phyloP scores from a whole-genome alignment of 164 flowering plant genomes.

The Stephania japonica region DNA sequence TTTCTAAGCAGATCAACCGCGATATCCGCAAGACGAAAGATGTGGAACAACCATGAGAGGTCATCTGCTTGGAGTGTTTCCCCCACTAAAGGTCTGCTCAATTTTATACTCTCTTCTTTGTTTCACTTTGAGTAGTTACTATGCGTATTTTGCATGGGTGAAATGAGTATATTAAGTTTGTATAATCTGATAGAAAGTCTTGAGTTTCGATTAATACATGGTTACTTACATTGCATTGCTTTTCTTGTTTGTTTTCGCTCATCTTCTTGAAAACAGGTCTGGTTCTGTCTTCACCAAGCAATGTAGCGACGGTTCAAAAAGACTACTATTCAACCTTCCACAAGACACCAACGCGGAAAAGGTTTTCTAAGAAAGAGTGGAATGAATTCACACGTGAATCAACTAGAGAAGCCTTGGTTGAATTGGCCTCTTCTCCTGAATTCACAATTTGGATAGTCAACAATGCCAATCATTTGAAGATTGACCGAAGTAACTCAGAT shows the following conservation, averaged over 20 bases:
- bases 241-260: too few relatives aligned
- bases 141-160: background rate
- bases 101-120: background rate
- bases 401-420: conserved; percentile 60
- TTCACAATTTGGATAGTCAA: conserved; percentile 71
- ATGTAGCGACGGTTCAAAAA: conserved; percentile 7
- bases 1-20: conserved; percentile 50
- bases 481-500: conserved; percentile 50
- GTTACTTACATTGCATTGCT: too few relatives aligned
- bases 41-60: conserved; percentile 31
- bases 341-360: conserved; percentile 51
- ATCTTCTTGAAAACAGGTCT: conserved; percentile 14
- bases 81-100: conserved; percentile 43
- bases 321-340: conserved; percentile 73
- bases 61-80: conserved; percentile 32
- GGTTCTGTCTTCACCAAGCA: conserved; percentile 9
- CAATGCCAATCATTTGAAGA: conserved; percentile 52
- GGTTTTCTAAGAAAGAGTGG: conserved; percentile 64
- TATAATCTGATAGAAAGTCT: background rate
- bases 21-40: conserved; percentile 22
- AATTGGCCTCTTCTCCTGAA: conserved; percentile 65
- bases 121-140: background rate
- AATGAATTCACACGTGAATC: conserved; percentile 65
- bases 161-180: too few relatives aligned
- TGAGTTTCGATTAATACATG: background rate